Percentiles rank a stretch among this genome's conserved stretches.
phyloP scores from a whole-genome alignment of 2,329 filamentous ascomycete genomes.

The Colletotrichum truncatum region DNA sequence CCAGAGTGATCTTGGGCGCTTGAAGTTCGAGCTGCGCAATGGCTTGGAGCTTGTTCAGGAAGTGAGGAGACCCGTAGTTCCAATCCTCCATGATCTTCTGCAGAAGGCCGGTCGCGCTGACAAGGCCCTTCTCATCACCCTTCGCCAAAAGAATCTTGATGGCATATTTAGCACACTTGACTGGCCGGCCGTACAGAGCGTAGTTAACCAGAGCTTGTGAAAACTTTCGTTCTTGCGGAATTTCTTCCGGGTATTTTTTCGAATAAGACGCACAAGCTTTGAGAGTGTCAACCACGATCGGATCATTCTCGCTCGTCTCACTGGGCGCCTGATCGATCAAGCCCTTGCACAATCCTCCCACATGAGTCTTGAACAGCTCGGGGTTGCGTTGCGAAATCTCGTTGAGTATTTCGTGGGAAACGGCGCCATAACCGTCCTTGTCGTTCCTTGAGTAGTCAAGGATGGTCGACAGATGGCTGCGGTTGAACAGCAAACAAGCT shows the following conservation, averaged over 20 bases:
- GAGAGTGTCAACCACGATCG: conserved; percentile 84
- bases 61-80: conserved; percentile 76
- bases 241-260: conserved; percentile 83
- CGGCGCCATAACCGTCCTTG: conserved; percentile 77
- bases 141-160: conserved; percentile 88
- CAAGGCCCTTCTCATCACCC: conserved; percentile 76
- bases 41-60: conserved; percentile 77
- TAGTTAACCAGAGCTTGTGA: conserved; percentile 83
- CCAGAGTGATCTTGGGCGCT: conserved; percentile 76
- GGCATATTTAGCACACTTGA: conserved; percentile 90
- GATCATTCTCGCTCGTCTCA: conserved; percentile 72
- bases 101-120: conserved; percentile 86
- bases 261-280: conserved; percentile 95
- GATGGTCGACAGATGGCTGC: conserved; percentile 90
- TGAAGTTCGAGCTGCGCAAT: conserved; percentile 81
- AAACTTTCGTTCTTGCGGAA: conserved; percentile 84
- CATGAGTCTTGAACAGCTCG: conserved; percentile 90
- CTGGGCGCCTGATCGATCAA: conserved; percentile 84
- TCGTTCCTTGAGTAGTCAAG: conserved; percentile 89
- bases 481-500: conserved; percentile 89
- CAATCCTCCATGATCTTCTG: conserved; percentile 79
- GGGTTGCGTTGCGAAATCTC: conserved; percentile 92
- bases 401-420: conserved; percentile 89
- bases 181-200: conserved; percentile 82
- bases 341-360: conserved; percentile 89